Evolutionary conservation across 2,329 filamentous ascomycete species (phyloP).

Genomic region (Clonostachys rosea): DNA sequence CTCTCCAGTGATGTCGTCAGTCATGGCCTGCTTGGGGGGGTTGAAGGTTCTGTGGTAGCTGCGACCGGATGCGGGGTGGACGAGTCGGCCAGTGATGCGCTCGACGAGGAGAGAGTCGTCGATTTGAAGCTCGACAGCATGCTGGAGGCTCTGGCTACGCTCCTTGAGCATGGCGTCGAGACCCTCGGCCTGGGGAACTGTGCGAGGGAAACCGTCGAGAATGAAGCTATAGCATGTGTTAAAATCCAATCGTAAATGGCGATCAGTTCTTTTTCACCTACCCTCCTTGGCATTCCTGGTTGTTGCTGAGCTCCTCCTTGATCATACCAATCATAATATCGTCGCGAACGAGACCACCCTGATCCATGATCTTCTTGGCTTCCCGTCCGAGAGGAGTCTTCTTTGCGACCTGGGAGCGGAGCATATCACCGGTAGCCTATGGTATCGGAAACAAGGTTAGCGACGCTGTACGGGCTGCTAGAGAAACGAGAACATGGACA

Average conservation of each 20-base stretch:
- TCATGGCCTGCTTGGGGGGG: conserved; percentile 91
- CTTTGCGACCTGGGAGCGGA: conserved; percentile 95
- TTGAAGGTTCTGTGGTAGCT: conserved; percentile 99
- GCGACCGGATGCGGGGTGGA: conserved; percentile 93
- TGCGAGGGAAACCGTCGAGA: conserved; percentile 96
- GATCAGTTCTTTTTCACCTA: conserved; percentile 29
- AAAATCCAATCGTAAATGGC: background rate
- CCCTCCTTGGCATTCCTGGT: conserved; percentile 96
- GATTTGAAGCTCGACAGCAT: conserved; percentile 95
- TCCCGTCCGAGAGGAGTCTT: conserved; percentile 92
- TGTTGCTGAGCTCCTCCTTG: conserved; percentile 91
- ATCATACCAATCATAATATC: conserved; percentile 99
- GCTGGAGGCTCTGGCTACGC: conserved; percentile 81
- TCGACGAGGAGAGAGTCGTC: conserved; percentile 91
- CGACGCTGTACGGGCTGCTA: background rate
- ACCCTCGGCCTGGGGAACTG: conserved; percentile 89
- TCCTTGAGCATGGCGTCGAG: conserved; percentile 85
- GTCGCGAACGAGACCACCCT: conserved; percentile 94
- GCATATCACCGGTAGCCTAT: conserved; percentile 97
- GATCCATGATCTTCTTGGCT: conserved; percentile 99
- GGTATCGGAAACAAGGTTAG: background rate
- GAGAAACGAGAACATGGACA: conserved; percentile 18
- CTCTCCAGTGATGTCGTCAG: conserved; percentile 94
- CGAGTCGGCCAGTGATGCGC: conserved; percentile 90
- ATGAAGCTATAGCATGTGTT: conserved; percentile 68